These are phyloP conservation scores for Manihot esculenta DNA, from an alignment of 441 rosid species.

Conservation along the genomic window DNA sequence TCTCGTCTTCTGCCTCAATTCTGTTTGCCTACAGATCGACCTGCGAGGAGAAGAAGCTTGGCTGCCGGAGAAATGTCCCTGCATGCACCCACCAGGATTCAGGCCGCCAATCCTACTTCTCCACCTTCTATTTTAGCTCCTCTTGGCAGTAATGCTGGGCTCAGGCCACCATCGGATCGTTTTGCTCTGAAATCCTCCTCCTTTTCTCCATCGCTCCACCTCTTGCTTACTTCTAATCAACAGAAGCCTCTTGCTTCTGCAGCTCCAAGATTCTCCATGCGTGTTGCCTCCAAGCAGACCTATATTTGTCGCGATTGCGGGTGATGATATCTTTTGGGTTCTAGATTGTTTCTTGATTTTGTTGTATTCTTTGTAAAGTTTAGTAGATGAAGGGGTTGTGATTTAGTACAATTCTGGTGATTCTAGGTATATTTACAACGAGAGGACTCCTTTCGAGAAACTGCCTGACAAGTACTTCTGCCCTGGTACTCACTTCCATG, in stretches of 20 bases:
- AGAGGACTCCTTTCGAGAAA: conserved; percentile 87
- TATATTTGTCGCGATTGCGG: conserved; percentile 97
- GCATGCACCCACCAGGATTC: conserved; percentile 29
- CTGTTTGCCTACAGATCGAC: background rate
- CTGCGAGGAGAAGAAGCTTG: background rate
- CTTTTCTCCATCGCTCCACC: conserved; percentile 46
- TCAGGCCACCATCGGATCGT: conserved; percentile 38
- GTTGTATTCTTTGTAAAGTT: background rate
- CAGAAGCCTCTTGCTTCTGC: conserved; percentile 27
- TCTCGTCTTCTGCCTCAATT: conserved; percentile 18
- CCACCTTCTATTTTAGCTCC: conserved; percentile 33
- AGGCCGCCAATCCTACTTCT: conserved; percentile 23
- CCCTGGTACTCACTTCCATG: conserved; percentile 48
- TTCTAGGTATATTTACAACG: conserved; percentile 83
- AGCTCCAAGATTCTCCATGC: conserved; percentile 67
- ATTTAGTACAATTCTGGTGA: conserved; percentile 5
- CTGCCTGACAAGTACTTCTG: conserved; percentile 72
- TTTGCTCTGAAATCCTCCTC: conserved; percentile 49
- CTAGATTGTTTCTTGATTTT: background rate
- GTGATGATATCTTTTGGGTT: conserved; percentile 23
- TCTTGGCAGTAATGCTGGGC: conserved; percentile 33
- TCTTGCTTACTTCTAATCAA: conserved; percentile 32
- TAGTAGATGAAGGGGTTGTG: background rate
- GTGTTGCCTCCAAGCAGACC: conserved; percentile 78
- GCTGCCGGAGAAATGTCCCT: conserved; percentile 30